These are phyloP conservation scores for Angomonas ambiguus DNA, from an alignment of 208 protist species.

Conservation along the genomic window DNA sequence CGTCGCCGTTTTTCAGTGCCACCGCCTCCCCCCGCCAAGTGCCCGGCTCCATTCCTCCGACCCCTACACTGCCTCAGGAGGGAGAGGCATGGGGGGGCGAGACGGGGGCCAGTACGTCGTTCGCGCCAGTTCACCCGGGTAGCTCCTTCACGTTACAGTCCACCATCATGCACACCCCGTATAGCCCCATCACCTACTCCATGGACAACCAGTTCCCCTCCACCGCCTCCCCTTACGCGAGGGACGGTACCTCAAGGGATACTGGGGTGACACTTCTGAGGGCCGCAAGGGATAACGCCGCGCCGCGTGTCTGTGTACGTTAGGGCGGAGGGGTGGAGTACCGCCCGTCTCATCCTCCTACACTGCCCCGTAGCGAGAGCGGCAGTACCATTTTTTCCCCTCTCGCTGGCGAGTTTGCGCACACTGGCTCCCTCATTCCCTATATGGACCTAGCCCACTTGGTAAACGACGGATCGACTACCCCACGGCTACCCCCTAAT, in stretches of 20 bases:
- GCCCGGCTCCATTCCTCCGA: not conserved
- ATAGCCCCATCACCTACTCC: conserved; percentile 86
- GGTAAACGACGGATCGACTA: not conserved
- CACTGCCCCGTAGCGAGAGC: not conserved
- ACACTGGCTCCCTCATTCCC: not conserved
- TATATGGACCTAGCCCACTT: not conserved
- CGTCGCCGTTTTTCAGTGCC: not conserved
- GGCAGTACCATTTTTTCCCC: not conserved
- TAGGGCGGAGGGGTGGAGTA: not conserved
- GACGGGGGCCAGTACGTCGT: not conserved
- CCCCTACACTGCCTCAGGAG: not conserved
- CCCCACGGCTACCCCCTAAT: conserved; percentile 25
- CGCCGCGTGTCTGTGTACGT: not conserved
- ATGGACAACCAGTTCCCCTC: conserved; percentile 31
- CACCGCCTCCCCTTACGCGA: not conserved
- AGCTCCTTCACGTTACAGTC: conserved; percentile 71
- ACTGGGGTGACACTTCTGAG: not conserved
- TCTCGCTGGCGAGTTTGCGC: not conserved
- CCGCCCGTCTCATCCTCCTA: not conserved
- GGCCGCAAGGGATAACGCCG: not conserved
- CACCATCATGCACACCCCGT: conserved; percentile 71
- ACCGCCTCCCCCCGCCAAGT: not conserved
- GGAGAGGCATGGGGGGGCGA: not conserved
- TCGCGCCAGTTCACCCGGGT: not conserved
- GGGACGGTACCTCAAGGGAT: not conserved